A percentile compares a stretch with the other conserved stretches of the same genome.
Evolutionary conservation across 768 basidiomycete genomes (phyloP).

Genomic region (Agrocybe chaxingu): DNA sequence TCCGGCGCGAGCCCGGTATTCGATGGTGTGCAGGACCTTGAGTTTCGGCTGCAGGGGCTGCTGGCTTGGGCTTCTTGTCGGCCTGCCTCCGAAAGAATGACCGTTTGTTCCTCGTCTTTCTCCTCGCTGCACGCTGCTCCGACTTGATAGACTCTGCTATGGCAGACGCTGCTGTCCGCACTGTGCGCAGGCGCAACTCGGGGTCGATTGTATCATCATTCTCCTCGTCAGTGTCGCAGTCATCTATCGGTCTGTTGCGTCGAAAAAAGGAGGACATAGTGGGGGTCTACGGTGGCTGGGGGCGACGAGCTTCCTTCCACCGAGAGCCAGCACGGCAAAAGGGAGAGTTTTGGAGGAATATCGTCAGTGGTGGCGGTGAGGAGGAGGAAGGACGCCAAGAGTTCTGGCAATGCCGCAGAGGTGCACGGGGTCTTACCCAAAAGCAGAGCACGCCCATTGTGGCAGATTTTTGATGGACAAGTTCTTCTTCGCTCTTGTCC

Average conservation of each 20-base stretch:
- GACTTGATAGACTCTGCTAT: constrained; percentile 83
- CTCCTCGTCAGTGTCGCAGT: constrained; percentile 52
- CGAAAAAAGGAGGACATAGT: constrained; percentile 35
- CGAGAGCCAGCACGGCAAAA: constrained; percentile 21
- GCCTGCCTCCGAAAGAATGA: constrained; percentile 56
- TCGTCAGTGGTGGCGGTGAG: too few species aligned
- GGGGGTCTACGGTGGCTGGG: neutral
- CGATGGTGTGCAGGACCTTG: constrained; percentile 30
- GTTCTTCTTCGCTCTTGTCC: too few species aligned
- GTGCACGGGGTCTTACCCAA: too few species aligned
- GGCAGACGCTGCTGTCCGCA: constrained; percentile 89
- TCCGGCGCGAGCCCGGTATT: constrained; percentile 57
- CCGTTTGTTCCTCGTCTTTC: constrained; percentile 49
- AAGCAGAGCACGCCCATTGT: too few species aligned
- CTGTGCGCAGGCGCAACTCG: constrained; percentile 82
- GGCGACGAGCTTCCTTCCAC: constrained; percentile 12
- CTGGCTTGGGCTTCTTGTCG: constrained; percentile 43
- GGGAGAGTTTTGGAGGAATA: neutral
- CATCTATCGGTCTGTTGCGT: constrained; percentile 36
- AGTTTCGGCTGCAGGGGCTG: constrained; percentile 21
- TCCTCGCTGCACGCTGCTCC: constrained; percentile 65
- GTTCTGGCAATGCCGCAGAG: too few species aligned
- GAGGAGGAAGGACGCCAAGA: too few species aligned
- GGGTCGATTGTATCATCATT: constrained; percentile 75
- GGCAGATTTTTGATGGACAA: too few species aligned